A percentile compares a stretch with the other conserved stretches of the same genome.
Conservation (phyloP, 164 flowering plant species). For the Annona squamosa region DNA sequence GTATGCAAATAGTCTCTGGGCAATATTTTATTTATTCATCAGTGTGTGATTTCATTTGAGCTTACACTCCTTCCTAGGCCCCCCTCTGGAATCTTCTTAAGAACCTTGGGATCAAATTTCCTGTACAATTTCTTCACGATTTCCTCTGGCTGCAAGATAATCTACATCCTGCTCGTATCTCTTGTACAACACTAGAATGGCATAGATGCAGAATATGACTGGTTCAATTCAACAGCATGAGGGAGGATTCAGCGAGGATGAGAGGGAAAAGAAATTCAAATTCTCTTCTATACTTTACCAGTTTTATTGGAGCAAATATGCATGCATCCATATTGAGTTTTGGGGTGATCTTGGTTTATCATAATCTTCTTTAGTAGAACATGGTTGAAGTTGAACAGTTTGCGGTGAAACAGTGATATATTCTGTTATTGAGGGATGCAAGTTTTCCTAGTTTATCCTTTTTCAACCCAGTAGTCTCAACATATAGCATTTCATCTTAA, state of each 20-base stretch:
- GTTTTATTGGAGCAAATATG: neutral
- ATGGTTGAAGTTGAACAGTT: too few species aligned
- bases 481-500: too few species aligned
- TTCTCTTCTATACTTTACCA: too few species aligned
- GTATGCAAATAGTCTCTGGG: too few species aligned
- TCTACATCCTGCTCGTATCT: slow-evolving; percentile 58
- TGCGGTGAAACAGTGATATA: too few species aligned
- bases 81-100: slow-evolving; percentile 59
- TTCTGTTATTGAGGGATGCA: too few species aligned
- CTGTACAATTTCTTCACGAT: slow-evolving; percentile 28
- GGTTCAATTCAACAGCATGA: neutral
- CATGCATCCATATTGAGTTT: too few species aligned
- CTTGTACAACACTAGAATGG: slow-evolving; percentile 51
- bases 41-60: slow-evolving; percentile 1
- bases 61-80: slow-evolving; percentile 51
- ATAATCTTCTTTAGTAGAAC: too few species aligned
- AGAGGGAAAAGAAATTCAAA: neutral
- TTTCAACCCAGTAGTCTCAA: too few species aligned
- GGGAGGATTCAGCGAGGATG: neutral
- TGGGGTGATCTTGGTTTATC: too few species aligned
- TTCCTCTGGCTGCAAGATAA: slow-evolving; percentile 21
- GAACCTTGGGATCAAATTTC: slow-evolving; percentile 40
- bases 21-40: neutral
- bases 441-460: too few species aligned
- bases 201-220: slow-evolving; percentile 41